Percentiles rank a stretch among this genome's conserved stretches.
Conservation (phyloP, 2,329 filamentous ascomycete species). For the Aspergillus sp. region DNA sequence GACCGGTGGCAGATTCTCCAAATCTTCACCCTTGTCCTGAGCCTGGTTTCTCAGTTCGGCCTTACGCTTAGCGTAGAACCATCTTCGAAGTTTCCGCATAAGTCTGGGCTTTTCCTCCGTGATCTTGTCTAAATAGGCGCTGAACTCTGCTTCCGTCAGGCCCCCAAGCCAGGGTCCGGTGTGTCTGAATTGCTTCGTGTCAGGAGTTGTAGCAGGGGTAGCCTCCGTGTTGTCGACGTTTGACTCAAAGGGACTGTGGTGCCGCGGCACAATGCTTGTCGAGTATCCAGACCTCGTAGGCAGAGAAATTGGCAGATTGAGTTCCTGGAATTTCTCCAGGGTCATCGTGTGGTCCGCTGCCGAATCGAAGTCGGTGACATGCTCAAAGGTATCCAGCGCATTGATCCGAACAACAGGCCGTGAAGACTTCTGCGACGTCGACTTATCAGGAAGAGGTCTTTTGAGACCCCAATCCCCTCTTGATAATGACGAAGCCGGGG, state of each 20-base stretch:
- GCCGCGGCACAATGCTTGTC: conserved; percentile 27
- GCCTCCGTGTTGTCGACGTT: conserved; percentile 46
- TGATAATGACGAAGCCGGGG: conserved; percentile 68
- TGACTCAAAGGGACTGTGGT: conserved; percentile 44
- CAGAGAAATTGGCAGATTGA: conserved; percentile 69
- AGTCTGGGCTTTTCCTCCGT: conserved; percentile 42
- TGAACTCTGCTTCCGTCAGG: conserved; percentile 57
- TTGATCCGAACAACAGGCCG: conserved; percentile 76
- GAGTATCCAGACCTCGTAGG: conserved; percentile 35
- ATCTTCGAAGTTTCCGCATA: conserved; percentile 36
- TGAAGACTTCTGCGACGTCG: conserved; percentile 66
- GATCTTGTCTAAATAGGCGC: conserved; percentile 50
- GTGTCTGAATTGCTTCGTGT: conserved; percentile 54
- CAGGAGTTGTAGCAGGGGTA: conserved; percentile 28
- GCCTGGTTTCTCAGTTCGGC: conserved; percentile 38
- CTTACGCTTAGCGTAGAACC: conserved; percentile 32
- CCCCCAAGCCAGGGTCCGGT: conserved; percentile 59
- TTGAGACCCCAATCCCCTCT: conserved; percentile 94
- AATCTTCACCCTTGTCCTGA: conserved; percentile 41
- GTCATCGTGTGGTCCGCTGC: conserved; percentile 79
- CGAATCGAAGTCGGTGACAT: conserved; percentile 84
- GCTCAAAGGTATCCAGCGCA: conserved; percentile 79
- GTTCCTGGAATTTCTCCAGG: conserved; percentile 80
- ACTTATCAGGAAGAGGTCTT: conserved; percentile 73
- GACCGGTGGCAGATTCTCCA: conserved; percentile 30